Base-by-base conservation (phyloP, 768 basidiomycete species). In the Leucocoprinus leucothites region DNA sequence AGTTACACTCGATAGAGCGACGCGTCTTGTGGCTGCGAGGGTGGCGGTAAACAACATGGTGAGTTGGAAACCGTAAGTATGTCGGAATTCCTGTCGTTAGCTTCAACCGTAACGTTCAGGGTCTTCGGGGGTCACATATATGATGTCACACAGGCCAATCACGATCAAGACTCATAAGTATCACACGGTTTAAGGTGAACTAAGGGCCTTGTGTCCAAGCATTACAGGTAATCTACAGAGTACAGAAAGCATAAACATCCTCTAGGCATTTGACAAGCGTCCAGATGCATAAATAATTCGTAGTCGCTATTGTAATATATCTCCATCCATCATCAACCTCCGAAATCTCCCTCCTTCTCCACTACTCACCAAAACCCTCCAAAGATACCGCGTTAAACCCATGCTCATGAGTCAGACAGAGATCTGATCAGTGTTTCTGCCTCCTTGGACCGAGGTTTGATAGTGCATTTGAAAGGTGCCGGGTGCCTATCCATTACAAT, bases 391-490 rank as follows among this genome's bases (percentile, higher is more conserved):
- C 14, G 16, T 38, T 38, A 38, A 38, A n/a, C n/a, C n/a, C n/a
- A 34, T 34, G n/a, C 13, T 53, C 52, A 53, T 11, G 52, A 46
- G 16, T 56, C 54, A 1, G 54, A 56, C 5, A 56, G 34, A 43
- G 54, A 48, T 36, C 26, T 48, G 5, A 61, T 51, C 36, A 58
- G 14, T 9, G 13, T 43, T 31, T 61, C 60, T 21, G 66, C 63
- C 35, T 64, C 67, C 50, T 58, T 58, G 28, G 58, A 65, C 54
- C 67, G 59, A 13, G 67, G 67, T 38, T 63, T 61, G 41, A 69
- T 61, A 47, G 59, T 62, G 42, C 64, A 69, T 35, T 62, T 53
- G 55, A 69, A 67, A 2, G 50, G 60, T 9, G 59, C 59, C 5
- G 67, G 67, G 11, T 58, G 64, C 45, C 67, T 68, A 44, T 43